Evolutionary conservation across 306 rosid genomes (phyloP), one percentile per base, ranked within the genome.

Genomic region (Neltuma alba): DNA sequence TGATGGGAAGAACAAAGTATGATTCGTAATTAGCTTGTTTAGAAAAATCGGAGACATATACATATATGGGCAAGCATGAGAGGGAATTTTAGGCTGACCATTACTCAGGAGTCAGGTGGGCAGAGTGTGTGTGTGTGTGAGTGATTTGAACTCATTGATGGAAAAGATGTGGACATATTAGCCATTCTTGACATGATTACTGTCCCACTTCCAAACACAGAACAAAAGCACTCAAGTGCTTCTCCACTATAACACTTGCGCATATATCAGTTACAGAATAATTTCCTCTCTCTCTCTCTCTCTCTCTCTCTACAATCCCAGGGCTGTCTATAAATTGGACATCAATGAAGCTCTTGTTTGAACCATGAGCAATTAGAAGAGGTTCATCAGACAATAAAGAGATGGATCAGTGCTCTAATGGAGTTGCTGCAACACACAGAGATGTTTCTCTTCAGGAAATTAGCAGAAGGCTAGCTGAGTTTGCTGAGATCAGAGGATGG

Each of bases 401-500:
- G 12, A 90, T 88, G 93, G 93, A 52, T n/a, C 25, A 85, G 67
- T 83, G 80, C 83, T 82, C 87, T 83, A 16, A 78, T 66, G 88
- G 76, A 44, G 45, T 55, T 75, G 14, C 85, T 44, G 72, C 70
- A 68, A 70, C 69, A 44, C 54, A 76, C 20, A 72, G 81, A 69
- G 91, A 88, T 63, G 94, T 92, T 71, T 90, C 97, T 64, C 91
- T 92, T 82, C 80, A 84, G 30, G 97, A 92, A 66, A 90, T 92
- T 13, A 88, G 93, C 78, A 85, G 82, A 36, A 87, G 82, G 79
- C 90, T 92, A 61, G 90, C 90, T 71, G 97, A 90, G 87, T 92
- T 92, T 80, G 85, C 90, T 78, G 73, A 78, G 84, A 89, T 88
- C 2, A 85, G 97, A 84, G 94, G 93, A 78, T 92, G 97, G 97